Evolutionary conservation across 2,329 filamentous ascomycete genomes (phyloP), one percentile per base, ranked within the genome.

Genomic region (Tolypocladium sp.): DNA sequence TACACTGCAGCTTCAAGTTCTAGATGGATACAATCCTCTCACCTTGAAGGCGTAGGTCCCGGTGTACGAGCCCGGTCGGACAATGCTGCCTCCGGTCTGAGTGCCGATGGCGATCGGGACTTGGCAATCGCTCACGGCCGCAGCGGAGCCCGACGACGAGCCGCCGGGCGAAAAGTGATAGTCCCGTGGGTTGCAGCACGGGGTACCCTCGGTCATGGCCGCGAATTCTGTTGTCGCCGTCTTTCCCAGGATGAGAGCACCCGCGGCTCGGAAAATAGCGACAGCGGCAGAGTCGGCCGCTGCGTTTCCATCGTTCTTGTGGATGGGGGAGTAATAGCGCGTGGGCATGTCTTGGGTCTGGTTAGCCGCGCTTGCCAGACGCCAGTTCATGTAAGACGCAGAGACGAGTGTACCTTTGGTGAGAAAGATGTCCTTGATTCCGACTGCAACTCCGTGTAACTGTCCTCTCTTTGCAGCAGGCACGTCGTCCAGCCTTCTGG

Each of bases 121-220:
- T 62, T 89, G 86, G 57, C 81, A 80, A 62, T 89, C 87, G 8
- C 75, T 86, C 0, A 90, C 85, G 0, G 84, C 85, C 0, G 86
- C 85, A 0, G 77, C 87, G 0, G 86, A 88, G 0, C 87, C 87
- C 0, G 85, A 84, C 0, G 85, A 88, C 0, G 86, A 89, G 53
- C 87, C 87, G 1, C 87, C 87, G 0, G 87, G 86, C 0, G 86
- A 89, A 5, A 88, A 79, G 0, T 77, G 78, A 2, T 74, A 69
- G 67, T 90, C 85, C 63, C 91, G 90, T 0, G 86, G 84, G 66
- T 90, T 90, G 56, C 75, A 85, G 57, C 76, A 76, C 1, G 80
- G 76, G 0, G 84, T 83, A 0, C 84, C 84, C 17, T 74, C 69
- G 1, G 75, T 76, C 0, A 78, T 83, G 2, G 82, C 79, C 0